Conservation (phyloP, 1,284 basidiomycete genomes). For the Puccinia horiana region DNA sequence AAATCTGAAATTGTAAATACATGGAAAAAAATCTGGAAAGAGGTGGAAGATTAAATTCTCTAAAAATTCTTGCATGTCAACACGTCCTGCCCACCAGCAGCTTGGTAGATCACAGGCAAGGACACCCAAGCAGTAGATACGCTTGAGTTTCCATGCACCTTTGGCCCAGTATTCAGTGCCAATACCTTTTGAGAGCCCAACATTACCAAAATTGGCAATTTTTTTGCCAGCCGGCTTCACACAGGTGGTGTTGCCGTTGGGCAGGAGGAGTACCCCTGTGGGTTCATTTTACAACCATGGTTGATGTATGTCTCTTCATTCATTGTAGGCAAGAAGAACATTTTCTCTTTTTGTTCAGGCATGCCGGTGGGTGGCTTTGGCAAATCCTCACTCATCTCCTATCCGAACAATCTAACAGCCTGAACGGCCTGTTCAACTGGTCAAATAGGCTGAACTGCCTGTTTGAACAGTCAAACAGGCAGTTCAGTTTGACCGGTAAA, state of each 20-base stretch:
- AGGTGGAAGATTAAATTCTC: neutral
- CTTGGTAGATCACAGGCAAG: neutral
- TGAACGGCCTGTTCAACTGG: too few relatives aligned
- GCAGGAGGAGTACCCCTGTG: neutral
- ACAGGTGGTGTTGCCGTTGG: neutral
- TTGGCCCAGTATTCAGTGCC: neutral
- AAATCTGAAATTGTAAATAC: neutral
- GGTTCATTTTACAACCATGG: neutral
- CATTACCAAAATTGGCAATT: neutral
- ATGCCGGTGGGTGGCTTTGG: too few relatives aligned
- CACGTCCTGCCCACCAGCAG: neutral
- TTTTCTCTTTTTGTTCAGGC: too few relatives aligned
- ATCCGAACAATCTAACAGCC: too few relatives aligned
- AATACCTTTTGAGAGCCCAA: neutral
- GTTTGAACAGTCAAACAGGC: too few relatives aligned
- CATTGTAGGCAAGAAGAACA: too few relatives aligned
- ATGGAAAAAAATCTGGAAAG: neutral
- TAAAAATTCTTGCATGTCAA: neutral
- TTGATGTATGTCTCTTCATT: neutral
- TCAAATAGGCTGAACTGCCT: too few relatives aligned
- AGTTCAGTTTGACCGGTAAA: too few relatives aligned
- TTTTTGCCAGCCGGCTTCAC: neutral
- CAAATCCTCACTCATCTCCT: too few relatives aligned
- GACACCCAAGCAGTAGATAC: neutral
- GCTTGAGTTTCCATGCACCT: neutral